Conservation (phyloP, 768 basidiomycete genomes). For the Trametes sanguinea region DNA sequence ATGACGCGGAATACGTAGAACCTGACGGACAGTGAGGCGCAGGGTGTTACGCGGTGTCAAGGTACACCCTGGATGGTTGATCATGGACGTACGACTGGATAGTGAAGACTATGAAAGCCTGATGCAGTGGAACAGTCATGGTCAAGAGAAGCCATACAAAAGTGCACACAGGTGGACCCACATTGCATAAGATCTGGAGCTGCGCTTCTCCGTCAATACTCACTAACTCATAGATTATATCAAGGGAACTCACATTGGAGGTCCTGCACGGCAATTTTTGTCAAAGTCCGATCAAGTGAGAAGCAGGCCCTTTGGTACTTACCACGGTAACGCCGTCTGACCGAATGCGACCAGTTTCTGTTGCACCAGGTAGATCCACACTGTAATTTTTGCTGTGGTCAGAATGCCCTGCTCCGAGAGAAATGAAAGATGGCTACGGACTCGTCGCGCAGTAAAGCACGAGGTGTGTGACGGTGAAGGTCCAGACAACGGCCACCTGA, state of each 20-base stretch:
- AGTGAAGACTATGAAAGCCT: conserved; percentile 1
- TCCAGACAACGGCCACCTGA: background rate
- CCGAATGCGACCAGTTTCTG: background rate
- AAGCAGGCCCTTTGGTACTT: no score
- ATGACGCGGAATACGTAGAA: background rate
- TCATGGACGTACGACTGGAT: no score
- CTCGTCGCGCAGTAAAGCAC: conserved; percentile 5
- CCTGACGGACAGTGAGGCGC: background rate
- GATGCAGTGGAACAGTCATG: no score
- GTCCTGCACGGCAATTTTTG: background rate
- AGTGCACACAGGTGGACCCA: no score
- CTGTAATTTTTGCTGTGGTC: background rate
- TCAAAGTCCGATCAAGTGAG: no score
- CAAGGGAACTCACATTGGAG: background rate
- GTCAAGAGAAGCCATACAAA: no score
- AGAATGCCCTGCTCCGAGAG: no score
- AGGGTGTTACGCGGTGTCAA: no score
- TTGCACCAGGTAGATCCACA: conserved; percentile 1
- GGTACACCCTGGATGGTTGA: no score
- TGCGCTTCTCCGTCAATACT: no score
- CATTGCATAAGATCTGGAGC: conserved; percentile 9
- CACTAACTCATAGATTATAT: no score
- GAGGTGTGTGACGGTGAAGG: background rate
- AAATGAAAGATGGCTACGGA: no score
- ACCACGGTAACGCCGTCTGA: conserved; percentile 1